Conservation (phyloP, 306 rosid species). For the Dalbergia oliveri region DNA sequence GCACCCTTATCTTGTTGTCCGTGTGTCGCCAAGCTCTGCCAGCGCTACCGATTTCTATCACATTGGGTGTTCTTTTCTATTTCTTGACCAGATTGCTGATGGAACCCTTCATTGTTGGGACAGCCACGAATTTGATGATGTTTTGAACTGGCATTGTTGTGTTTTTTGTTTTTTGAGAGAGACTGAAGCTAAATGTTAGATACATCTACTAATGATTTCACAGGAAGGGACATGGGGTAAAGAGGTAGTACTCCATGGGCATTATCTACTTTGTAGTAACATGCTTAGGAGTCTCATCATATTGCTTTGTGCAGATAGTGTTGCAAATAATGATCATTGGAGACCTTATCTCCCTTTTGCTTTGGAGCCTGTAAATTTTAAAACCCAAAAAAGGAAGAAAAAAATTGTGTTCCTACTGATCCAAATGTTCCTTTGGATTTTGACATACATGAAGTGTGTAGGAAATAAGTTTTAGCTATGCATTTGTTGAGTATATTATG, state of each 20-base stretch:
- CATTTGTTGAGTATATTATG: constrained; percentile 12
- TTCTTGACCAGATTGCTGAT: constrained; percentile 85
- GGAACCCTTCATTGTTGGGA: constrained; percentile 96
- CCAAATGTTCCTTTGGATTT: constrained; percentile 28
- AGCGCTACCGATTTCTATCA: constrained; percentile 90
- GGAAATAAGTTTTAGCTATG: constrained; percentile 18
- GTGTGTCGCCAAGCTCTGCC: constrained; percentile 84
- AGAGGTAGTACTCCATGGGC: constrained; percentile 25
- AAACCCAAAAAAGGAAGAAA: neutral
- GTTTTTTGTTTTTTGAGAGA: neutral
- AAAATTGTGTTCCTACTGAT: neutral
- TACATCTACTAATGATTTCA: constrained; percentile 40
- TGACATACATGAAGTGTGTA: constrained; percentile 29
- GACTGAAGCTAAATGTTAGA: constrained; percentile 45
- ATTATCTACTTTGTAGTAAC: constrained; percentile 42
- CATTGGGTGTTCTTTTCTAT: constrained; percentile 83
- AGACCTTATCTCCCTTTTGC: constrained; percentile 33
- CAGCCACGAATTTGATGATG: constrained; percentile 89
- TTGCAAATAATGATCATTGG: constrained; percentile 40
- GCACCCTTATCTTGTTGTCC: constrained; percentile 89
- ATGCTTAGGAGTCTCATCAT: constrained; percentile 22
- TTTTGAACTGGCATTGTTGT: constrained; percentile 56
- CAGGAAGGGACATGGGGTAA: constrained; percentile 39
- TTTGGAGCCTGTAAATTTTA: constrained; percentile 37
- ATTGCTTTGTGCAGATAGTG: constrained; percentile 36